Evolutionary conservation across 331 rosid genomes (phyloP).

Genomic region (Malus hybrid): DNA sequence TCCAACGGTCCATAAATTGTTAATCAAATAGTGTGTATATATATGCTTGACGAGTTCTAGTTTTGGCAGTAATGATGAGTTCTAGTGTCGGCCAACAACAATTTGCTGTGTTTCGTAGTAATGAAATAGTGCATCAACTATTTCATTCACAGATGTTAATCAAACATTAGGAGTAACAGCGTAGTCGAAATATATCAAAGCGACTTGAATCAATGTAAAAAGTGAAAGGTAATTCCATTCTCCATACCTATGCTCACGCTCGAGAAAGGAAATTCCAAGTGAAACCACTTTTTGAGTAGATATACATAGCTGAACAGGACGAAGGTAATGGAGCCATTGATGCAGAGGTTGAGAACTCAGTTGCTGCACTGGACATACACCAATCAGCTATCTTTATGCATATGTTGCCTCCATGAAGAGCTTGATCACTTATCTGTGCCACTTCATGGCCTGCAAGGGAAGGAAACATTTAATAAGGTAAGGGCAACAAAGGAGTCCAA

Average conservation of each 20-base stretch:
- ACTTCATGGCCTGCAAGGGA: slow-evolving; percentile 68
- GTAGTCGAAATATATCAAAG: no score
- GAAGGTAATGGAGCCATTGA: slow-evolving; percentile 27
- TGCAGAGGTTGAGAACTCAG: slow-evolving; percentile 26
- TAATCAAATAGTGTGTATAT: no score
- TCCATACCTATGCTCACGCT: slow-evolving; percentile 70
- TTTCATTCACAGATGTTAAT: not conserved
- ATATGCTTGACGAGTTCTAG: no score
- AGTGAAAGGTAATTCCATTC: not conserved
- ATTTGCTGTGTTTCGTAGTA: not conserved
- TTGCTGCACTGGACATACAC: slow-evolving; percentile 18
- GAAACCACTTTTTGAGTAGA: slow-evolving; percentile 55
- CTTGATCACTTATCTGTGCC: slow-evolving; percentile 70
- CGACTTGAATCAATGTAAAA: not conserved
- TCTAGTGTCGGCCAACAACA: not conserved
- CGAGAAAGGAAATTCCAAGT: slow-evolving; percentile 71
- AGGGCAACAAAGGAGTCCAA: slow-evolving; percentile 15
- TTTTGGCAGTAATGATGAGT: not conserved
- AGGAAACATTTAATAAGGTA: slow-evolving; percentile 9
- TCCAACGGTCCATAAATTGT: no score
- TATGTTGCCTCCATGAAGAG: slow-evolving; percentile 51
- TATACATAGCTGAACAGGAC: slow-evolving; percentile 58
- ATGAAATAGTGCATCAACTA: no score
- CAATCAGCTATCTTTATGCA: slow-evolving; percentile 65
- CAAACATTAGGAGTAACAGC: no score